Percentiles rank a stretch among this genome's conserved stretches.
These are phyloP conservation scores for Stagonosporopsis tanaceti DNA, from an alignment of 2,329 filamentous ascomycete genomes.

Conservation along the genomic window DNA sequence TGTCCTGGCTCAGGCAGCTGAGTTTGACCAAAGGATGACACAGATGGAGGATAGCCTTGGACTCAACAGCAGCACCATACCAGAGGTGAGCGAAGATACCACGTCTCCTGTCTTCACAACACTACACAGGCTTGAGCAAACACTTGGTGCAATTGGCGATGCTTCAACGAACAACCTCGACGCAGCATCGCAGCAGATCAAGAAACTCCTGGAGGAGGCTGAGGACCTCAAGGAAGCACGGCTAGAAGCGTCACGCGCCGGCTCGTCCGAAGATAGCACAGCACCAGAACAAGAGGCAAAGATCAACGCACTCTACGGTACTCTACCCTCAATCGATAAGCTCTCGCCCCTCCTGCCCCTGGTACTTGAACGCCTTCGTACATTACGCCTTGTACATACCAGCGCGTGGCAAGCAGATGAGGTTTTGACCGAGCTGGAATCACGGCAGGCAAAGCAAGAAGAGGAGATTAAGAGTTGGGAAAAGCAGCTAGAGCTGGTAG, in stretches of 20 bases:
- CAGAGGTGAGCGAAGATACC: slow-evolving; percentile 62
- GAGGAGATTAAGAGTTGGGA: slow-evolving; percentile 87
- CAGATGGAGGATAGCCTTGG: slow-evolving; percentile 84
- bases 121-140: slow-evolving; percentile 79
- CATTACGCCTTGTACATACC: slow-evolving; percentile 82
- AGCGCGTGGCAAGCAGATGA: slow-evolving; percentile 84
- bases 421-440: slow-evolving; percentile 79
- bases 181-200: slow-evolving; percentile 72
- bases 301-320: slow-evolving; percentile 89
- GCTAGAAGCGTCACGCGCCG: slow-evolving; percentile 33
- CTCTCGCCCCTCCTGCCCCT: slow-evolving; percentile 85
- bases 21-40: slow-evolving; percentile 84
- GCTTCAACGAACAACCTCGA: slow-evolving; percentile 78
- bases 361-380: slow-evolving; percentile 83
- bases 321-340: slow-evolving; percentile 85
- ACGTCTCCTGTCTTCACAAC: slow-evolving; percentile 78
- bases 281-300: slow-evolving; percentile 80
- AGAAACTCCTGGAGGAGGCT: slow-evolving; percentile 75
- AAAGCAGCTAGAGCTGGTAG: slow-evolving; percentile 79
- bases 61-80: slow-evolving; percentile 72
- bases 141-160: slow-evolving; percentile 77
- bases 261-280: slow-evolving; percentile 23
- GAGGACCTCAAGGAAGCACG: slow-evolving; percentile 70
- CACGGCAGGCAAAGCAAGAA: slow-evolving; percentile 80
- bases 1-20: slow-evolving; percentile 79